These are phyloP conservation scores for Collybia mongolica DNA, from an alignment of 768 basidiomycete species.

Conservation along the genomic window DNA sequence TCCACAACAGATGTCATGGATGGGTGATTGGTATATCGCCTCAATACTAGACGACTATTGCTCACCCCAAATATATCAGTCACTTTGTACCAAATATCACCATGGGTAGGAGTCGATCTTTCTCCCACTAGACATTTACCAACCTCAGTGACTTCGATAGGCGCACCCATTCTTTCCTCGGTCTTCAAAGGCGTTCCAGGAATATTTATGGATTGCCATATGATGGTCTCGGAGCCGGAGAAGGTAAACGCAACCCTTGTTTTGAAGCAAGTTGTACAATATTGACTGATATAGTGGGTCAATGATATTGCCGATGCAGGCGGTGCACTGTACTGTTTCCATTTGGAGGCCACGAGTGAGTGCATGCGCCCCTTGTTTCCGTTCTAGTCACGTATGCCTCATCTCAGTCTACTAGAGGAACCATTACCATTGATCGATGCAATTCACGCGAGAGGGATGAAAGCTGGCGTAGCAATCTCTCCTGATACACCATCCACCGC, in stretches of 20 bases:
- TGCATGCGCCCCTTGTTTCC: conserved; percentile 8
- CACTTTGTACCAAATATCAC: conserved; percentile 99
- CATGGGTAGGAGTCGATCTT: conserved; percentile 64
- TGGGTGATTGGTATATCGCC: conserved; percentile 53
- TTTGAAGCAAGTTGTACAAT: conserved; percentile 1
- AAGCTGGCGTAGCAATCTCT: conserved; percentile 94
- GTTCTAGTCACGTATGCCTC: neutral
- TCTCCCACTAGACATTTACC: conserved; percentile 5
- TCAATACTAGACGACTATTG: neutral
- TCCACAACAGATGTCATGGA: conserved; percentile 87
- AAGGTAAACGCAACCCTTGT: conserved; percentile 46
- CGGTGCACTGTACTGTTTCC: conserved; percentile 94
- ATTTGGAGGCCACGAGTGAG: conserved; percentile 89
- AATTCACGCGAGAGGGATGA: conserved; percentile 86
- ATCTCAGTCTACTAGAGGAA: conserved; percentile 41
- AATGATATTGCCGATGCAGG: conserved; percentile 94
- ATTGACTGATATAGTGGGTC: conserved; percentile 72
- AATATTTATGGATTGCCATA: conserved; percentile 99
- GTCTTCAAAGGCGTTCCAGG: conserved; percentile 85
- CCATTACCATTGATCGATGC: conserved; percentile 73
- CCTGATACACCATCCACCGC: conserved; percentile 89
- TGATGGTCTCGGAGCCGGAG: conserved; percentile 97
- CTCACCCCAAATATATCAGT: conserved; percentile 40
- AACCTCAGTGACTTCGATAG: conserved; percentile 34
- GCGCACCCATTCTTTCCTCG: conserved; percentile 84